Base-by-base conservation (phyloP, 768 basidiomycete species). In the Cystofilobasidium bisporidii region DNA sequence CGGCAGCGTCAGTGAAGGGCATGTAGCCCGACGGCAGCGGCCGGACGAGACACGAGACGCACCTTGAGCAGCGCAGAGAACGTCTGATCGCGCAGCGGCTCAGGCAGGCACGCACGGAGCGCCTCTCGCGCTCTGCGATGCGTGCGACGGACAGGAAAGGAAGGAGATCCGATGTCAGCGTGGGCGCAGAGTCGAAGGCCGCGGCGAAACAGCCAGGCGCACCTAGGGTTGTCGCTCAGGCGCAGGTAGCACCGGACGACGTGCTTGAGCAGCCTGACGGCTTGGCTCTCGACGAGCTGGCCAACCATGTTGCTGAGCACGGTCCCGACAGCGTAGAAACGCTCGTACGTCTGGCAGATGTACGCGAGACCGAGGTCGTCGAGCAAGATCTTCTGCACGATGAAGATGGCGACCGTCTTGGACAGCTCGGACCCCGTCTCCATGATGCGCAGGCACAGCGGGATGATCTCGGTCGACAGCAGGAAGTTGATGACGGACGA, bases 341-440 rank as follows among this genome's bases (percentile, higher is more conserved):
- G 84, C 77, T 99, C 96, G 76, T 99, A 99, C n/a, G 96, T 99
- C 78, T 99, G 96, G 74, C 96, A 98, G 74, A 98, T 99, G 77
- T 99, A 99, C 20, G 91, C 93, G 69, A 99, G 80, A 24, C 96
- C 96, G 3, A 94, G 91, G 78, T 99, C 96, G 77, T 99, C 96
- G 63, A 98, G 82, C 20, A 99, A 82, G 69, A 81, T 82, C 79
- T 99, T 99, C 78, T 99, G 96, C 4, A 99, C 96, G 74, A 99
- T 99, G 79, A 99, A 99, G 74, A 99, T 99, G 50, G 96, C 96
- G 55, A 99, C 96, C 0, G 96, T 99, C 80, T 99, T 99, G 67
- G 89, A 91, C 22, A 99, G 84, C 74, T 99, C 96, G 3, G 93
- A 96, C 50, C 96, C 96, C 3, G 96, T 97, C 78, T 99, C 96